These are phyloP conservation scores for Mrakia gelida DNA, from an alignment of 768 basidiomycete genomes.

Conservation along the genomic window DNA sequence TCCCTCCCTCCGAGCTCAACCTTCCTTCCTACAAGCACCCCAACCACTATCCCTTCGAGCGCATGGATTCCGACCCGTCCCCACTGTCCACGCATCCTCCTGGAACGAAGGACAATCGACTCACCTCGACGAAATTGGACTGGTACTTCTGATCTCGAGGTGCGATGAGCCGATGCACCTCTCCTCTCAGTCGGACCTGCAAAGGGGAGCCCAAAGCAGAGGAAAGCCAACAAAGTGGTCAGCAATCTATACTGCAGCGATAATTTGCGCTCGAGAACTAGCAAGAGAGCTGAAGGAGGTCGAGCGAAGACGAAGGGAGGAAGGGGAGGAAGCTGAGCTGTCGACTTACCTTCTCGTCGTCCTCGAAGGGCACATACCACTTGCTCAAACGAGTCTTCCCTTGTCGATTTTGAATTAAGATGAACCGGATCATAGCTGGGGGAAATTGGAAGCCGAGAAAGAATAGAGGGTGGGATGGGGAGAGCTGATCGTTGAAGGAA, in stretches of 20 bases:
- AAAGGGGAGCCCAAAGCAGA: neutral
- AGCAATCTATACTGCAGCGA: neutral
- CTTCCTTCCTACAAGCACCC: too few relatives aligned
- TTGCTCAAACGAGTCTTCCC: conserved; percentile 96
- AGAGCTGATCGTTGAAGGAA: neutral
- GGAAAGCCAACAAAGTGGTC: neutral
- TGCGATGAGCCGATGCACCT: conserved; percentile 92
- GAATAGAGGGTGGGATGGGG: neutral
- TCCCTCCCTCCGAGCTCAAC: neutral
- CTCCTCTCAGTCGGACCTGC: conserved; percentile 87
- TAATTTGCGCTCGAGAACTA: neutral
- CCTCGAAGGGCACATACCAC: conserved; percentile 98
- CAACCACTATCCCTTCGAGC: too few relatives aligned
- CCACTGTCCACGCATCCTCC: neutral
- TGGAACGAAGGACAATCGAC: conserved; percentile 35
- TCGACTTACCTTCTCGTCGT: conserved; percentile 84
- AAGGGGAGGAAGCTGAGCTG: neutral
- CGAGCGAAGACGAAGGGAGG: neutral
- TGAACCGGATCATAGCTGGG: conserved; percentile 85
- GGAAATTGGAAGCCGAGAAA: neutral
- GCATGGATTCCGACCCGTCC: neutral
- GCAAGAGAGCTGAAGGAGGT: neutral
- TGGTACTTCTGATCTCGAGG: conserved; percentile 98
- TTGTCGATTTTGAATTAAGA: conserved; percentile 79
- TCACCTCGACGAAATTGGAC: conserved; percentile 96